Percentiles rank a stretch among this genome's conserved stretches.
phyloP scores from a whole-genome alignment of 768 basidiomycete species.

The Porpolomopsis calyptriformis region DNA sequence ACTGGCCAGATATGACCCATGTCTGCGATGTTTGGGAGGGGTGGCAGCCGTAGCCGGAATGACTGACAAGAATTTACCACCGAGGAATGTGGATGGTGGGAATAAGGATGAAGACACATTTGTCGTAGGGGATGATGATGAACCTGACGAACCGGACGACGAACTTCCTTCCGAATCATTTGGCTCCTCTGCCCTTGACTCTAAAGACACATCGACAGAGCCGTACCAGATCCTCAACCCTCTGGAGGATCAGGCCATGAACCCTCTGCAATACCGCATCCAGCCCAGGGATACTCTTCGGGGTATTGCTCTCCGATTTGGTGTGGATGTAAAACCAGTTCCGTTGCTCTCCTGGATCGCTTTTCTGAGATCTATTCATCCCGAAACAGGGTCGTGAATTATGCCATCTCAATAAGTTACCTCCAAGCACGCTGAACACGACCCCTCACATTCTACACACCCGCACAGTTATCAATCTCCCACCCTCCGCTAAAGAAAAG shows the following conservation, averaged over 20 bases:
- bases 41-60: conserved; percentile 28
- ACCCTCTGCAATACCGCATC: conserved; percentile 39
- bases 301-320: conserved; percentile 52
- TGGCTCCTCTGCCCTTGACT: background rate
- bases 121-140: conserved; percentile 54
- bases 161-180: conserved; percentile 7
- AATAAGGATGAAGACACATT: conserved; percentile 54
- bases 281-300: conserved; percentile 48
- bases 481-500: conserved; percentile 28
- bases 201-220: background rate
- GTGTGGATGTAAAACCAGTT: conserved; percentile 56
- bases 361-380: conserved; percentile 4
- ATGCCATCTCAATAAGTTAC: conserved; percentile 57
- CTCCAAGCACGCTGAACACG: conserved; percentile 51
- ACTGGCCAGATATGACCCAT: conserved; percentile 59
- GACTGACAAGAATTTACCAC: conserved; percentile 2
- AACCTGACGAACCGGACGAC: conserved; percentile 23
- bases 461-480: conserved; percentile 44
- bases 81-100: conserved; percentile 39
- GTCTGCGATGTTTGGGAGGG: conserved; percentile 56
- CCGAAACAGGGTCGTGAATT: conserved; percentile 40
- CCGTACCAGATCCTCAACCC: background rate
- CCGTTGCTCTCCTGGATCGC: conserved; percentile 18
- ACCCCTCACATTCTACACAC: conserved; percentile 71
- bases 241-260: conserved; percentile 5